These are phyloP conservation scores for Pseudogymnoascus sp. DNA, from an alignment of 2,329 filamentous ascomycete species.

Conservation along the genomic window DNA sequence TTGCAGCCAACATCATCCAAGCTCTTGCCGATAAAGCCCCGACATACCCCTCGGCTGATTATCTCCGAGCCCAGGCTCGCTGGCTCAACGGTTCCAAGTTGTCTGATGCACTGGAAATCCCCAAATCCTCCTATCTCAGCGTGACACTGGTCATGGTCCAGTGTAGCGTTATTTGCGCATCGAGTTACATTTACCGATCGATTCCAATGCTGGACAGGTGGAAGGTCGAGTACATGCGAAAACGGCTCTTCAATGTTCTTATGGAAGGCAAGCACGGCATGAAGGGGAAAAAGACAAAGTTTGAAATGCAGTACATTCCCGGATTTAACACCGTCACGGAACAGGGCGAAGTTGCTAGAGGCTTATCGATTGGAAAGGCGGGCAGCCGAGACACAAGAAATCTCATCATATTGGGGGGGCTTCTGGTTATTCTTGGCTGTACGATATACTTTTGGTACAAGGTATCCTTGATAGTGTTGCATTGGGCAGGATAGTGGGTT, in stretches of 20 bases:
- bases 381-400: neutral
- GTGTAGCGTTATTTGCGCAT: slow-evolving; percentile 47
- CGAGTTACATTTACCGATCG: slow-evolving; percentile 35
- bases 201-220: slow-evolving; percentile 34
- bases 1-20: slow-evolving; percentile 62
- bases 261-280: neutral
- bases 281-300: neutral
- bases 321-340: neutral
- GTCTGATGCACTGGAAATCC: slow-evolving; percentile 46
- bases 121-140: slow-evolving; percentile 3
- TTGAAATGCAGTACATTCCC: neutral
- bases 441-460: neutral
- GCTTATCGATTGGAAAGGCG: neutral
- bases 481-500: neutral
- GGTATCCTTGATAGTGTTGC: neutral
- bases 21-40: slow-evolving; percentile 55
- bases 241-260: neutral
- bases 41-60: slow-evolving; percentile 53
- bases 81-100: slow-evolving; percentile 60
- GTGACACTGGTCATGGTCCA: slow-evolving; percentile 14
- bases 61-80: slow-evolving; percentile 59
- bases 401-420: neutral
- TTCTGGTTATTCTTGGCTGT: neutral
- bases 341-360: neutral
- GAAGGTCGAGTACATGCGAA: slow-evolving; percentile 34